Evolutionary conservation across 2,329 filamentous ascomycete genomes (phyloP).

Genomic region (Trichoderma sp.): DNA sequence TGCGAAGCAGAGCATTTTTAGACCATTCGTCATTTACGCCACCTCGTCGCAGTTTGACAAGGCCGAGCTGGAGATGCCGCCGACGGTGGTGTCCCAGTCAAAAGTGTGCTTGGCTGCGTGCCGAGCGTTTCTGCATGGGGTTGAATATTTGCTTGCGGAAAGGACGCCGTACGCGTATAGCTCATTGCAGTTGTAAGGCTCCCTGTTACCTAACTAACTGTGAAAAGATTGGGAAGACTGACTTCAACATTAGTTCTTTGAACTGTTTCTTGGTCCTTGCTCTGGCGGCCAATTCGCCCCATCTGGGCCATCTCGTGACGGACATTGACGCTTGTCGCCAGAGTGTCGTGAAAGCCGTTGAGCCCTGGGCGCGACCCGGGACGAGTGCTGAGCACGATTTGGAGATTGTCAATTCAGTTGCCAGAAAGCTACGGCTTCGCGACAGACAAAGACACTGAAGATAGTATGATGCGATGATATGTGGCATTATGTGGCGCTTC

Average conservation of each 20-base stretch:
- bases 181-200: constrained; percentile 26
- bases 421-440: constrained; percentile 21
- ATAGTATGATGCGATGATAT: neutral
- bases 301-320: constrained; percentile 20
- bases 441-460: neutral
- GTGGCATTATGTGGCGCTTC: neutral
- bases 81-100: constrained; percentile 16
- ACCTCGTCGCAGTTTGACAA: constrained; percentile 28
- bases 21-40: constrained; percentile 32
- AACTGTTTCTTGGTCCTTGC: constrained; percentile 29
- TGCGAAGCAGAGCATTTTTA: constrained; percentile 31
- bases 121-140: constrained; percentile 24
- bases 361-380: constrained; percentile 30
- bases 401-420: constrained; percentile 28
- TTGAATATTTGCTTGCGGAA: constrained; percentile 22
- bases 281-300: constrained; percentile 30
- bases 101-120: constrained; percentile 28
- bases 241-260: neutral
- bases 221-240: neutral
- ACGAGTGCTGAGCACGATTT: constrained; percentile 29
- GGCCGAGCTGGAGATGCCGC: constrained; percentile 23
- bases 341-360: constrained; percentile 15
- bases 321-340: constrained; percentile 30
- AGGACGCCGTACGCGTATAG: constrained; percentile 31
- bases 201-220: neutral